Conservation (phyloP, 2,329 filamentous ascomycete species). For the Fusarium sp. region DNA sequence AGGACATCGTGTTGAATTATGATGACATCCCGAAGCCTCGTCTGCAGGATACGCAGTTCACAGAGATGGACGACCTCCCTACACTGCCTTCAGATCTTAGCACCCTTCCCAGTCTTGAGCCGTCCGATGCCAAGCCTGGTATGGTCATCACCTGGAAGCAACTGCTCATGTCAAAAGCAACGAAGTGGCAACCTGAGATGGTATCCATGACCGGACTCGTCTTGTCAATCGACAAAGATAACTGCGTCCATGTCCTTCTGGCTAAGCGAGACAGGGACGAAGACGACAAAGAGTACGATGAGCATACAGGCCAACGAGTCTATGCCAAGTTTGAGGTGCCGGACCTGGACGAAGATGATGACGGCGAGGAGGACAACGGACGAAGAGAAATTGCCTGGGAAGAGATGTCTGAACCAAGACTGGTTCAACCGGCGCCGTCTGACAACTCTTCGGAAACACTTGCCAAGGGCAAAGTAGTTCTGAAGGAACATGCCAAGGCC, state of each 20-base stretch:
- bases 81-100: constrained; percentile 67
- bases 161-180: constrained; percentile 68
- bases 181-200: constrained; percentile 74
- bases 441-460: constrained; percentile 41
- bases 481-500: constrained; percentile 25
- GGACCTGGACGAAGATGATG: constrained; percentile 66
- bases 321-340: constrained; percentile 85
- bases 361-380: constrained; percentile 69
- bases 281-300: constrained; percentile 70
- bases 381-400: constrained; percentile 67
- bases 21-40: constrained; percentile 49
- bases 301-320: constrained; percentile 74
- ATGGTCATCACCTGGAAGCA: constrained; percentile 78
- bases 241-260: constrained; percentile 68
- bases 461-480: constrained; percentile 45
- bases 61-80: constrained; percentile 70
- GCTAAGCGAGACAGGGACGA: constrained; percentile 74
- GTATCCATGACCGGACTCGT: constrained; percentile 74
- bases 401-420: constrained; percentile 75
- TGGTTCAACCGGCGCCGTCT: constrained; percentile 60
- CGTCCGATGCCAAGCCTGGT: constrained; percentile 62
- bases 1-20: constrained; percentile 56
- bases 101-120: constrained; percentile 61
- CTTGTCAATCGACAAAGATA: constrained; percentile 64
- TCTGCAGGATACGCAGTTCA: constrained; percentile 57